Conservation (phyloP, 805 yeast species). For the Sugiyamaella lignohabitans region DNA sequence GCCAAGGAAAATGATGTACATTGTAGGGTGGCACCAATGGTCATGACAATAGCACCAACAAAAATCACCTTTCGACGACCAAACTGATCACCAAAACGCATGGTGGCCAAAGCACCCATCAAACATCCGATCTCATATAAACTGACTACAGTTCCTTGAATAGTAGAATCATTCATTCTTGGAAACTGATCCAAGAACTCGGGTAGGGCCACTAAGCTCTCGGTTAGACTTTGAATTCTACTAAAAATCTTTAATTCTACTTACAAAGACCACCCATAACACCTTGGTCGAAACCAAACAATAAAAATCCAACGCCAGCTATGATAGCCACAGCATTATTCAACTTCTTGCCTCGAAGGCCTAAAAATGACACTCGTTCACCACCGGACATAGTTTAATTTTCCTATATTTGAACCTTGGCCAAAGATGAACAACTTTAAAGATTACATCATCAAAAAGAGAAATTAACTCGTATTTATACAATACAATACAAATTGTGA, state of each 20-base stretch:
- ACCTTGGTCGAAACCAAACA: conserved; percentile 70
- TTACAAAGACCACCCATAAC: conserved; percentile 61
- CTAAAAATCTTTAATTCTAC: background rate
- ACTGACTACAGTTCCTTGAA: conserved; percentile 20
- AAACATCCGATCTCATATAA: conserved; percentile 46
- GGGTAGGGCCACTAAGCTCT: conserved; percentile 51
- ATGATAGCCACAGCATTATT: conserved; percentile 18
- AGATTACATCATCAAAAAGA: no score
- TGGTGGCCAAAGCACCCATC: conserved; percentile 43
- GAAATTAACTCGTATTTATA: no score
- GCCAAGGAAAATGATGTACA: conserved; percentile 27
- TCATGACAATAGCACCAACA: conserved; percentile 42
- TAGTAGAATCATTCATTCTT: conserved; percentile 14
- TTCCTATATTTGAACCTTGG: no score
- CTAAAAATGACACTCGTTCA: conserved; percentile 8
- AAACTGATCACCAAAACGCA: conserved; percentile 42
- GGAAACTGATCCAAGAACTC: conserved; percentile 21
- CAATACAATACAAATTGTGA: no score
- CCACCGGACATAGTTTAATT: no score
- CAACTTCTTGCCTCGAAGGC: conserved; percentile 17
- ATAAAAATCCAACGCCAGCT: conserved; percentile 31
- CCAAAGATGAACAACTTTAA: no score
- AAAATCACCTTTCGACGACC: conserved; percentile 45
- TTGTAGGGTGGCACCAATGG: conserved; percentile 46
- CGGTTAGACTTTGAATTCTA: no score